Evolutionary conservation across 164 flowering plant species (phyloP), one percentile per base, ranked within the genome.

Genomic region (Piper longum): DNA sequence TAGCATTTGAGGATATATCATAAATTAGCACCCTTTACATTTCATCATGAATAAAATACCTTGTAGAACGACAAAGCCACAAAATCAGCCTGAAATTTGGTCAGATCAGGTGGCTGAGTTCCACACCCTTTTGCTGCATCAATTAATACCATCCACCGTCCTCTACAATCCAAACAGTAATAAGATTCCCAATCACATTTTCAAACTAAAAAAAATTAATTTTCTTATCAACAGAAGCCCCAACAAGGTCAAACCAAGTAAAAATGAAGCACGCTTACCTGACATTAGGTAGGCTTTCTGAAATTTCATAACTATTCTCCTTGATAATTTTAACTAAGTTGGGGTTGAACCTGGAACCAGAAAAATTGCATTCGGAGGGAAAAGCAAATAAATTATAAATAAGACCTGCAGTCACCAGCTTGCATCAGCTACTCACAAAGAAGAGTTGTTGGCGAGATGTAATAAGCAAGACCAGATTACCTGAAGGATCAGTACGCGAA

Each of bases 91-190:
- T 85, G 89, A 71, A 76, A 81, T 65, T 65, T 74, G 3, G 95
- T 74, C 57, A 93, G 76, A 79, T 93, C 85, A 4, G 90, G 97
- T 59, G 96, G 92, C 26, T 75, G 72, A 54, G 99, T 90, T 2
- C 87, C 75, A 83, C 82, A 83, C 69, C 97, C 99, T 75, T 93
- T 93, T 63, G 99, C 99, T 76, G 97, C 99, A 88, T 93, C 99
- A 74, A 93, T 78, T 78, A 93, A 74, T 56, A 88, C 91, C 87
- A 86, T 81, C 96, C 97, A 93, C 26, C 52, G 64, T 7, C 91
- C 85, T 76, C 92, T 88, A 74, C 59, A 45, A 54, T 66, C 12
- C 51, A 55, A 62, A 62, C 58, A 74, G 54, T 11, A 51, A 65
- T 11, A 1, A 44, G 36, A 16, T 36, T 16, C 41, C 1, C 3